phyloP scores from a whole-genome alignment of 805 yeast species.

The Wickerhamomyces xylosicus region DNA sequence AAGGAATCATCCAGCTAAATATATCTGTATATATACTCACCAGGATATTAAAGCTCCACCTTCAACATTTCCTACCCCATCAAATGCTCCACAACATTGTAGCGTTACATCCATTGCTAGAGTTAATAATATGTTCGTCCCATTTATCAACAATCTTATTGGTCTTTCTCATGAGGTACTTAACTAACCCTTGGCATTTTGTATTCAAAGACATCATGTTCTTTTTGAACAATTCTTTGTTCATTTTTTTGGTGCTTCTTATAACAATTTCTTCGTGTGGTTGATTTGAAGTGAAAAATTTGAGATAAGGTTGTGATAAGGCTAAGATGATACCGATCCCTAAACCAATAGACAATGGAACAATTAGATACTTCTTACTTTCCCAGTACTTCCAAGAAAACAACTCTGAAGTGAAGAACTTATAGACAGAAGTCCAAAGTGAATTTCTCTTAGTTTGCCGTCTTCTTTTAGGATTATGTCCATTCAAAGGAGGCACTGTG shows the following conservation, averaged over 20 bases:
- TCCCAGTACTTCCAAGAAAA: conserved; percentile 10
- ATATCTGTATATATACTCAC: too few relatives aligned
- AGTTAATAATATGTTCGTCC: conserved; percentile 4
- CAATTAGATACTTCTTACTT: conserved; percentile 3
- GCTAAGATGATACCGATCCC: conserved; percentile 19
- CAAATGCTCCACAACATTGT: not conserved
- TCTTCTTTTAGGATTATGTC: conserved; percentile 4
- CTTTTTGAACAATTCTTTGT: not conserved
- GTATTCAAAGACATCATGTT: not conserved
- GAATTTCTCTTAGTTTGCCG: conserved; percentile 8
- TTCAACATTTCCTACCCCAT: too few relatives aligned
- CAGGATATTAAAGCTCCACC: too few relatives aligned
- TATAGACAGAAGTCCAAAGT: not conserved
- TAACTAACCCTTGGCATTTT: not conserved
- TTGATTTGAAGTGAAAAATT: not conserved
- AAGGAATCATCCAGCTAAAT: too few relatives aligned
- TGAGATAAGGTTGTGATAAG: conserved; percentile 5
- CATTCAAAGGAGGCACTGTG: not conserved
- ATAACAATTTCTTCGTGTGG: conserved; percentile 1
- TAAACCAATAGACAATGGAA: conserved; percentile 13
- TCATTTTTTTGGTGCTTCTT: not conserved
- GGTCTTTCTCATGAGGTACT: not conserved
- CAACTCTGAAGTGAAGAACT: not conserved
- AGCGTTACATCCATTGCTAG: conserved; percentile 4
- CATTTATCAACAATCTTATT: not conserved